Evolutionary conservation across 768 basidiomycete genomes (phyloP).

Genomic region (Hemileccinum rubropunctum): DNA sequence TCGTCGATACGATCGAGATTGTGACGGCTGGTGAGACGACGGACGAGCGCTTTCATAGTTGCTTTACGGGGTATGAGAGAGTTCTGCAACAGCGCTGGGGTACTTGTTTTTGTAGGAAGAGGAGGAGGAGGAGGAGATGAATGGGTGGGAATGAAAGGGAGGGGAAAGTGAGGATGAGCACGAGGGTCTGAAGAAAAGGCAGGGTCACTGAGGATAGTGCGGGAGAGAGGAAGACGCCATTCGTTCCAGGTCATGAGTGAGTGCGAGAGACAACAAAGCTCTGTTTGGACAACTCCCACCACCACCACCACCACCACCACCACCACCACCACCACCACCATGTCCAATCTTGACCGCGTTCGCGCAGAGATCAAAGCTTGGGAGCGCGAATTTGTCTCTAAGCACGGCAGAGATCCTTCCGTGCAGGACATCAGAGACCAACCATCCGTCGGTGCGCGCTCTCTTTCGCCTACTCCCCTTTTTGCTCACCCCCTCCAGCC

Average conservation of each 20-base stretch:
- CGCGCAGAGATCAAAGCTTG: constrained; percentile 74
- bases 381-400: constrained; percentile 65
- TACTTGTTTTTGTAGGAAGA: not conserved
- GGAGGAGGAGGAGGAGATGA: not conserved
- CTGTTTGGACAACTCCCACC: not conserved
- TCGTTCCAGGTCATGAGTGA: constrained; percentile 5
- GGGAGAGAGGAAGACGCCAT: constrained; percentile 17
- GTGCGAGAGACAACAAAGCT: not conserved
- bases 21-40: constrained; percentile 23
- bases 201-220: constrained; percentile 45
- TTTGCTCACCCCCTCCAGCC: constrained; percentile 41
- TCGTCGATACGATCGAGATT: constrained; percentile 72
- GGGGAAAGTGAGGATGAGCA: constrained; percentile 42
- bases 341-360: constrained; percentile 33
- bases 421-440: constrained; percentile 68
- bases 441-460: constrained; percentile 57
- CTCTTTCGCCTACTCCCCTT: not conserved
- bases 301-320: not conserved
- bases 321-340: not conserved
- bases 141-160: not conserved
- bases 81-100: too few relatives aligned
- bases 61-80: constrained; percentile 5
- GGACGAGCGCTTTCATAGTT: constrained; percentile 28
- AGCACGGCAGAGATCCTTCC: constrained; percentile 56
- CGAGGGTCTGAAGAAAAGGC: constrained; percentile 59